phyloP scores from a whole-genome alignment of 257 asterid genomes.

The Solanum chaucha region DNA sequence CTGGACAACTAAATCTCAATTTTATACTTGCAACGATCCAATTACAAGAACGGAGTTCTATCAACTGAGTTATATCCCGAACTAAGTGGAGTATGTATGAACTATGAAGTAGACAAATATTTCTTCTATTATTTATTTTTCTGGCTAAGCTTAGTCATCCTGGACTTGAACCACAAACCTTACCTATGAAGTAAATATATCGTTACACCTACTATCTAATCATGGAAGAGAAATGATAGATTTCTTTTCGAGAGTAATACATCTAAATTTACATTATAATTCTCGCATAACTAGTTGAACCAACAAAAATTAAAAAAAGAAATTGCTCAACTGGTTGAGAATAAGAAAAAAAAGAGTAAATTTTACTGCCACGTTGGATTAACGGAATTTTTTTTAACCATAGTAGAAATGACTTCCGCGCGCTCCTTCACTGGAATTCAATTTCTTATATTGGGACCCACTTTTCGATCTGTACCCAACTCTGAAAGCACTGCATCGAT shows the following conservation, averaged over 20 bases:
- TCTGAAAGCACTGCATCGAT: constrained; percentile 20
- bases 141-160: too few species aligned
- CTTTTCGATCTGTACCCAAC: constrained; percentile 10
- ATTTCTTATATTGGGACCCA: constrained; percentile 15
- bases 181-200: too few species aligned
- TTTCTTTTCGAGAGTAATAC: not conserved
- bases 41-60: rapidly evolving
- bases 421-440: constrained; percentile 1
- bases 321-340: not conserved
- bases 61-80: not conserved
- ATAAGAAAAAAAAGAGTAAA: not conserved
- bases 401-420: not conserved
- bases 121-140: not conserved
- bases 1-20: too few species aligned
- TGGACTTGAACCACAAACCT: not conserved
- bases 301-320: not conserved
- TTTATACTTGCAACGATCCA: too few species aligned
- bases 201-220: too few species aligned
- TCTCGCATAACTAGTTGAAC: not conserved
- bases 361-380: constrained; percentile 2
- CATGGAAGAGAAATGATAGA: too few species aligned
- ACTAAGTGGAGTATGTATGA: too few species aligned
- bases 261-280: not conserved
- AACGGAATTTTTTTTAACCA: not conserved
- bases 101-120: too few species aligned